Evolutionary conservation across 164 flowering plant genomes (phyloP), one percentile per base, ranked within the genome.

Genomic region (Stephania yunnanensis): DNA sequence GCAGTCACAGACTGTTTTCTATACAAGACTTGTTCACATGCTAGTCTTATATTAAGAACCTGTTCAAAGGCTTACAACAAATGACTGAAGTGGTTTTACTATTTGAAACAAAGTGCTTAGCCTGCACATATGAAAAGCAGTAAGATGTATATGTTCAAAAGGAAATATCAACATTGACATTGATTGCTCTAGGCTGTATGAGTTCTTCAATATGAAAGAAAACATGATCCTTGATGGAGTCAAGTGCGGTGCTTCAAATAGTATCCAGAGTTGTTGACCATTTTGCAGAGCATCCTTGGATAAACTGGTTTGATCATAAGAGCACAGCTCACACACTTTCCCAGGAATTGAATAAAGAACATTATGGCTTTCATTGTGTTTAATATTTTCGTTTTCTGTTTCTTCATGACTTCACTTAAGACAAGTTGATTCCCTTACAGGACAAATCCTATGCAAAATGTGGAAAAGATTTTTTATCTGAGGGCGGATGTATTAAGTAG

Each of bases 391-490:
- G n/a, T 61, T 8, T 61, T 25, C 25, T 61, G 66, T 15, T 50
- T 50, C 19, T 61, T 61, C 22, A n/a, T 17, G 15, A 17, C 8
- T 17, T 19, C 7, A 61, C 66, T 19, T 19, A 61, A 58, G n/a
- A 36, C 42, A 58, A 58, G n/a, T 17, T 15, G 20, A 61, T 61
- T 61, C 29, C 66, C 25, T 82, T 79, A 48, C 90, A 94, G 99
- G 61, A 80, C 92, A 61, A 96, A 84, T 73, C 97, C 95, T 48
- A 73, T 84, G 76, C 95, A 87, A 83, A 85, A 76, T 83, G 84
- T 87, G 74, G 99, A 92, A 78, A 94, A 80, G 81, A 85, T 93
- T 69, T 96, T 96, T 86, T 91, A 87, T 55, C 84, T 96, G 69
- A 89, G 91, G 77, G 85, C 88, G 53, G 92, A 96, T 77, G 76